Percentiles rank a stretch among this genome's conserved stretches.
Conservation (phyloP, 2,329 filamentous ascomycete species). For the Spiromastix sp. region DNA sequence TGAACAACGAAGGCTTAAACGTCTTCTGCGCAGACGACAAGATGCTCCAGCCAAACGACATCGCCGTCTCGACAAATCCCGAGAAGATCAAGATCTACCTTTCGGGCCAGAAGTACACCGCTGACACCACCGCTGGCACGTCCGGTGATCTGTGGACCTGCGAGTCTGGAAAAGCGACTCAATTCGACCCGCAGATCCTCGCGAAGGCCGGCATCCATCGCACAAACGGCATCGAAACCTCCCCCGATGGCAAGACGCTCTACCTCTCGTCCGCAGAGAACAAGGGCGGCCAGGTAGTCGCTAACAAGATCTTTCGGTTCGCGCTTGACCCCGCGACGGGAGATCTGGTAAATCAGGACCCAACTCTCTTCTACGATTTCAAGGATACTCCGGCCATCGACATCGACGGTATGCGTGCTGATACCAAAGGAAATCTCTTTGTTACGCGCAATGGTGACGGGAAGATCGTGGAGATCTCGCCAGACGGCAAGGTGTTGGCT, state of each 20-base stretch:
- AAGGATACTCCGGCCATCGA: not conserved
- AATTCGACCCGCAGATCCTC: constrained; percentile 3
- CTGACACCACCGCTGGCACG: not conserved
- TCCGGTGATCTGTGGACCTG: constrained; percentile 4
- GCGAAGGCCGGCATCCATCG: constrained; percentile 3
- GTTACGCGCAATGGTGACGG: constrained; percentile 1
- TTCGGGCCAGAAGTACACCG: constrained; percentile 4
- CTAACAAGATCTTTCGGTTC: constrained; percentile 2
- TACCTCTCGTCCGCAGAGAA: constrained; percentile 3
- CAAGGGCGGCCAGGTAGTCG: not conserved
- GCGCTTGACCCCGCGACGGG: constrained; percentile 1
- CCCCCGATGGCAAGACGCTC: constrained; percentile 2
- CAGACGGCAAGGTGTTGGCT: not conserved
- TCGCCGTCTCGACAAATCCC: constrained; percentile 1
- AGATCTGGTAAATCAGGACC: not conserved
- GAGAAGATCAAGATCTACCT: constrained; percentile 2
- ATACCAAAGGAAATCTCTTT: constrained; percentile 4
- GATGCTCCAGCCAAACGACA: constrained; percentile 6
- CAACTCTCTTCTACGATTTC: not conserved
- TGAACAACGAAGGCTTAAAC: not conserved
- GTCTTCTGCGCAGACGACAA: constrained; percentile 1
- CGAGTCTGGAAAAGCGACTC: constrained; percentile 1
- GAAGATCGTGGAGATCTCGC: constrained; percentile 1
- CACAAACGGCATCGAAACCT: constrained; percentile 4
- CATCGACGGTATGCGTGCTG: constrained; percentile 4